Evolutionary conservation across 805 yeast species (phyloP).

Genomic region (Saturnispora bothae): DNA sequence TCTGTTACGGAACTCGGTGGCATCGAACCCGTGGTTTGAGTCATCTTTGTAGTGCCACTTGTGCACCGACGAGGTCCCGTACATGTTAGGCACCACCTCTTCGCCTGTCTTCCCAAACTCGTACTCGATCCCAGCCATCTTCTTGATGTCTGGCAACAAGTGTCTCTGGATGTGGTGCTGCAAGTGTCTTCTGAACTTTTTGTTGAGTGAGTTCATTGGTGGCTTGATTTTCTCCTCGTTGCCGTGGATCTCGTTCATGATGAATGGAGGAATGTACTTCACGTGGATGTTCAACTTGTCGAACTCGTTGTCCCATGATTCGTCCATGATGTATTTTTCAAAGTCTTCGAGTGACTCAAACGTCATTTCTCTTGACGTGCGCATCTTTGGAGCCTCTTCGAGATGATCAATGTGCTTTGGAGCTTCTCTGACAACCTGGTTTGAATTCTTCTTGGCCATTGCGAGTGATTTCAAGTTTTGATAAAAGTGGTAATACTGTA

Average conservation of each 20-base stretch:
- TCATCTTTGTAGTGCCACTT: slow-evolving; percentile 57
- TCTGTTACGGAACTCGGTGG: slow-evolving; percentile 34
- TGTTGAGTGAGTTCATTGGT: slow-evolving; percentile 59
- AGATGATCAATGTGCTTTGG: slow-evolving; percentile 26
- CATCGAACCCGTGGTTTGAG: slow-evolving; percentile 43
- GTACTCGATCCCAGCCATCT: slow-evolving; percentile 44
- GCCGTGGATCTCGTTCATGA: slow-evolving; percentile 53
- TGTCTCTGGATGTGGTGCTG: slow-evolving; percentile 70
- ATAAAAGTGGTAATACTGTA: slow-evolving; percentile 1
- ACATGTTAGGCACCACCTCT: slow-evolving; percentile 35
- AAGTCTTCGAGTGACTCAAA: slow-evolving; percentile 58
- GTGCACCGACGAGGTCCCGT: slow-evolving; percentile 34
- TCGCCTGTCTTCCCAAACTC: slow-evolving; percentile 34
- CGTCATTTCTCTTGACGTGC: slow-evolving; percentile 22
- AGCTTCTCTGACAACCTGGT: slow-evolving; percentile 14
- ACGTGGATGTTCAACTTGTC: slow-evolving; percentile 59
- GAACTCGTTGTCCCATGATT: slow-evolving; percentile 67
- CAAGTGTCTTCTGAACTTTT: slow-evolving; percentile 61
- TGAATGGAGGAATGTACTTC: slow-evolving; percentile 64
- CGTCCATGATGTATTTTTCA: slow-evolving; percentile 56
- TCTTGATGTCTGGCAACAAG: slow-evolving; percentile 53
- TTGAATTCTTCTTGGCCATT: slow-evolving; percentile 19
- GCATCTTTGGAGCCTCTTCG: slow-evolving; percentile 21
- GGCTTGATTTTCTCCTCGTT: slow-evolving; percentile 65
- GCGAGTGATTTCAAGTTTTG: no score